A percentile compares a stretch with the other conserved stretches of the same genome.
These are phyloP conservation scores for Stephanodiscus minutulus DNA, from an alignment of 108 stramenopile species.

Conservation along the genomic window DNA sequence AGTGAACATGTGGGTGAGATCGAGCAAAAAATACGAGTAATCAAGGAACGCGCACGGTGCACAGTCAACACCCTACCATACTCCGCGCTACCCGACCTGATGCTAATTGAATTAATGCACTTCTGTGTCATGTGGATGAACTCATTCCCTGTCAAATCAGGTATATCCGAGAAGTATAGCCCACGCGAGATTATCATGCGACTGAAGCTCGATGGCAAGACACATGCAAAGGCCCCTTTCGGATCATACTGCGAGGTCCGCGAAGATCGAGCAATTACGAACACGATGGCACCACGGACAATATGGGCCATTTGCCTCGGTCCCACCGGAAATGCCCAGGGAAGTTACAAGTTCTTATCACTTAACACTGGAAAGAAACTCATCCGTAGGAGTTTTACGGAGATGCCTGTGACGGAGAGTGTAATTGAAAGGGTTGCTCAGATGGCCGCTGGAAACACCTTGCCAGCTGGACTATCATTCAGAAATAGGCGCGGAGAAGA, in stretches of 20 bases:
- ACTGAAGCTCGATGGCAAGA: background rate
- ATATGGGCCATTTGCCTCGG: too few relatives aligned
- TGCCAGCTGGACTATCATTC: too few relatives aligned
- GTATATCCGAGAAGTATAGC: conserved; percentile 28
- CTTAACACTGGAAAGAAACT: too few relatives aligned
- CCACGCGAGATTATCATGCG: conserved; percentile 16
- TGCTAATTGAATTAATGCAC: too few relatives aligned
- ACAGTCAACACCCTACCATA: conserved; percentile 26
- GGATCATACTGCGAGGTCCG: conserved; percentile 7
- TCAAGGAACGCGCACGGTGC: conserved; percentile 32
- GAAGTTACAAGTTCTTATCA: too few relatives aligned
- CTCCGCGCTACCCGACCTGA: conserved; percentile 12
- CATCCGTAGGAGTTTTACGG: too few relatives aligned
- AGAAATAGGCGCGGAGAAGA: too few relatives aligned
- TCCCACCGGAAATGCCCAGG: too few relatives aligned
- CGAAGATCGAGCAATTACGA: background rate
- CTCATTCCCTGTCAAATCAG: conserved; percentile 6
- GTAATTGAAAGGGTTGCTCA: too few relatives aligned
- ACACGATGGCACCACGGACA: background rate
- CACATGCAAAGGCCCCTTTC: conserved; percentile 1
- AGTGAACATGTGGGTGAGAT: conserved; percentile 36
- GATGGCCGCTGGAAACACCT: too few relatives aligned
- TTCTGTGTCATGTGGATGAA: too few relatives aligned
- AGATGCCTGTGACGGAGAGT: too few relatives aligned
- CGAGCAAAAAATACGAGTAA: conserved; percentile 7